phyloP scores from a whole-genome alignment of 495 filamentous ascomycete species.

The Penicillium fimorum region DNA sequence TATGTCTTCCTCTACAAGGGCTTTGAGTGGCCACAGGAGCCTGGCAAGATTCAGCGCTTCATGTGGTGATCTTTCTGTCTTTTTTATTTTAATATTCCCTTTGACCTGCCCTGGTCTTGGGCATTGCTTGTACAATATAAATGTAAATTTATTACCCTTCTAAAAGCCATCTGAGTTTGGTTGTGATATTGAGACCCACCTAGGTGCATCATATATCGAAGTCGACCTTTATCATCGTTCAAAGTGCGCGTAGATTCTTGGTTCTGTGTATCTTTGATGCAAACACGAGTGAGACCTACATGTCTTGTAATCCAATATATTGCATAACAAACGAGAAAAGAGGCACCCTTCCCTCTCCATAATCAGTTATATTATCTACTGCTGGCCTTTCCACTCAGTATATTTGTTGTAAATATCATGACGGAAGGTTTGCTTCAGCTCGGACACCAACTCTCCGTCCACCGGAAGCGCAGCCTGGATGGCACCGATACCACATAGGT shows the following conservation, averaged over 20 bases:
- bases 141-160: neutral
- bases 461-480: conserved; percentile 38
- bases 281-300: neutral
- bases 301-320: neutral
- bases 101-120: neutral
- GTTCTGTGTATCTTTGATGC: too few relatives aligned
- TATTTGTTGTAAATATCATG: conserved; percentile 41
- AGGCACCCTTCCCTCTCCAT: neutral
- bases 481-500: conserved; percentile 42
- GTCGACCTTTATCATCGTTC: neutral
- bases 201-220: neutral
- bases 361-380: neutral
- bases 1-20: conserved; percentile 77
- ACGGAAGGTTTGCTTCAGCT: conserved; percentile 46
- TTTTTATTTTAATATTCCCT: neutral
- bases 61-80: conserved; percentile 66
- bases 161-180: neutral
- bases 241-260: too few relatives aligned
- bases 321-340: neutral
- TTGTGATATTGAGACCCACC: too few relatives aligned
- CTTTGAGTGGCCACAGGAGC: conserved; percentile 80
- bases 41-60: conserved; percentile 79
- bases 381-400: conserved; percentile 15
- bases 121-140: neutral
- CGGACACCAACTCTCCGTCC: conserved; percentile 22